phyloP scores from a whole-genome alignment of 257 asterid genomes.

The Cruciata laevipes region DNA sequence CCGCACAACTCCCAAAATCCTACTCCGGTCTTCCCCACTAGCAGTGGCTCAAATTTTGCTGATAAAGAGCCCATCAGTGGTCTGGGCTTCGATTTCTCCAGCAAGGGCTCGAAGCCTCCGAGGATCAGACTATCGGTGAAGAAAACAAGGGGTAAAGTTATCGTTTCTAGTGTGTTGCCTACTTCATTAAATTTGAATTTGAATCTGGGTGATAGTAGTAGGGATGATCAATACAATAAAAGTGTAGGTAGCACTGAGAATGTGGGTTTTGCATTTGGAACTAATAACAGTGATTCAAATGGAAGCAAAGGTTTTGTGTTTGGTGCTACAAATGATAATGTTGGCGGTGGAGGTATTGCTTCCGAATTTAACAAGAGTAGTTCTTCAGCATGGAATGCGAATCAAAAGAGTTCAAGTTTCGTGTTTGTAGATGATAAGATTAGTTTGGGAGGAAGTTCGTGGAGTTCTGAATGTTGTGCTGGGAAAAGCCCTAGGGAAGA shows the following conservation, averaged over 20 bases:
- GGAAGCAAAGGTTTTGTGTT: constrained; percentile 11
- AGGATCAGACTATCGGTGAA: constrained; percentile 14
- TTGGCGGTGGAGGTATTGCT: constrained; percentile 1
- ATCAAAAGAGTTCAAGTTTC: background rate
- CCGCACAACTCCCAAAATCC: constrained; percentile 25
- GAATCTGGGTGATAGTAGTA: constrained; percentile 23
- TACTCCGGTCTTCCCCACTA: constrained; percentile 19
- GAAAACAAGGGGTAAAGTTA: constrained; percentile 12
- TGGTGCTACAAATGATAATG: constrained; percentile 19
- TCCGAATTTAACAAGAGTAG: constrained; percentile 9
- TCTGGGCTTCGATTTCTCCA: constrained; percentile 17
- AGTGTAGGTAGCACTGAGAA: constrained; percentile 16
- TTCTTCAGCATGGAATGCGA: background rate
- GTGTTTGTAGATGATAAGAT: constrained; percentile 25
- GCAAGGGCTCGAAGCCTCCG: constrained; percentile 20
- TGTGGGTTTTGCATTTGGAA: constrained; percentile 25
- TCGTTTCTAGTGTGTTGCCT: background rate
- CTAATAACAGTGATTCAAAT: constrained; percentile 19
- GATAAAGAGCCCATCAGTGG: background rate
- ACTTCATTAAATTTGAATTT: background rate
- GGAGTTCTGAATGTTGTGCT: constrained; percentile 27
- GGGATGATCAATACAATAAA: constrained; percentile 17
- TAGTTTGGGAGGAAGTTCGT: constrained; percentile 18
- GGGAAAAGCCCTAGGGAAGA: constrained; percentile 20
- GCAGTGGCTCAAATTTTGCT: constrained; percentile 10